A percentile compares a stretch with the other conserved stretches of the same genome.
phyloP scores from a whole-genome alignment of 75 land plant species.

The Picea glauca region DNA sequence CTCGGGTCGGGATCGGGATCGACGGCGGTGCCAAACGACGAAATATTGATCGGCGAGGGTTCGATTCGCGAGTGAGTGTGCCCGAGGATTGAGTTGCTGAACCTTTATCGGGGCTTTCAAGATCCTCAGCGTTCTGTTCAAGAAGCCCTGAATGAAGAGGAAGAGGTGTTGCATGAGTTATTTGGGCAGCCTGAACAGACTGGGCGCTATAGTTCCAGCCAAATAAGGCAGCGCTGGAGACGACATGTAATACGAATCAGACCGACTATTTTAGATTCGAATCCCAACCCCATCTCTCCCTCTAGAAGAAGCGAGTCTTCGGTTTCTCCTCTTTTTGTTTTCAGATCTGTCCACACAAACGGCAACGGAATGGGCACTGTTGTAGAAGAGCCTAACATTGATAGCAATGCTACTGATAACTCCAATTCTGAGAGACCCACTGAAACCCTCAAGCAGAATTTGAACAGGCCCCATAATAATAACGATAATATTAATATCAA shows the following conservation, averaged over 20 bases:
- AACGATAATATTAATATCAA: too few relatives aligned
- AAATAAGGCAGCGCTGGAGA: not conserved
- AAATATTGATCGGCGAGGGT: not conserved
- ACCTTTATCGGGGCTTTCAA: not conserved
- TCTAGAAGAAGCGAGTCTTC: not conserved
- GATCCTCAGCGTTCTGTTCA: not conserved
- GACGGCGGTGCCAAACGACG: not conserved
- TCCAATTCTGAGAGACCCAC: not conserved
- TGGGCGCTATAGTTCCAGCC: not conserved
- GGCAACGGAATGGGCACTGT: not conserved
- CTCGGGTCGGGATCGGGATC: not conserved
- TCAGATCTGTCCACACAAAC: not conserved
- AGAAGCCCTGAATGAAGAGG: not conserved
- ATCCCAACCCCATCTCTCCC: too few relatives aligned
- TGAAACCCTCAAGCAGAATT: not conserved
- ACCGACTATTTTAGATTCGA: not conserved
- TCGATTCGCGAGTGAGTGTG: not conserved
- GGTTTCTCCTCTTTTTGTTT: not conserved
- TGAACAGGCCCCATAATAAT: not conserved
- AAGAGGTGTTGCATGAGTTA: not conserved
- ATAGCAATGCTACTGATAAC: not conserved
- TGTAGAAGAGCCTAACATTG: not conserved
- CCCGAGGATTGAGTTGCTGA: not conserved
- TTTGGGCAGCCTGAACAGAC: not conserved
- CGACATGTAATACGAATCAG: not conserved